Percentiles rank a stretch among this genome's conserved stretches.
Evolutionary conservation across 176 grass and related monocot genomes (phyloP).

Genomic region (Phoenix dactylifera): DNA sequence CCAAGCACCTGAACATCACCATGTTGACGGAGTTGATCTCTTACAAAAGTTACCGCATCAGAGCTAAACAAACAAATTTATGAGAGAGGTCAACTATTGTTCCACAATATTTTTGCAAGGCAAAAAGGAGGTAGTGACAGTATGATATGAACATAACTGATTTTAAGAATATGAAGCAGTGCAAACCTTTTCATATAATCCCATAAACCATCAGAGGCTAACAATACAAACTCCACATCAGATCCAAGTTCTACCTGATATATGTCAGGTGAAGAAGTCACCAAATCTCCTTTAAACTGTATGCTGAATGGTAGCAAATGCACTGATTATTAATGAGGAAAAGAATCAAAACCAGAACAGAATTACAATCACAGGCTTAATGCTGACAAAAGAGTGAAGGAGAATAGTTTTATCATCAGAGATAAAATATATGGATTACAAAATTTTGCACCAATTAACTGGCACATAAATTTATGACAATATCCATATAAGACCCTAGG

Average conservation of each 20-base stretch:
- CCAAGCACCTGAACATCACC: conserved; percentile 80
- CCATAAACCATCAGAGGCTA: conserved; percentile 97
- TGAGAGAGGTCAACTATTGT: conserved; percentile 17
- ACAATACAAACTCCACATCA: conserved; percentile 72
- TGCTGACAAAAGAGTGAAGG: too few species aligned
- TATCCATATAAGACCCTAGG: too few species aligned
- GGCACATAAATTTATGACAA: too few species aligned
- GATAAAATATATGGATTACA: too few species aligned
- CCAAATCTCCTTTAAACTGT: conserved; percentile 71
- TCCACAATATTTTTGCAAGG: too few species aligned
- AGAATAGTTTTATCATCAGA: too few species aligned
- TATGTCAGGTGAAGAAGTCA: conserved; percentile 67
- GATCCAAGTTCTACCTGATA: conserved; percentile 66
- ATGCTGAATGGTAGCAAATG: conserved; percentile 42
- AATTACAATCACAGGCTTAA: too few species aligned
- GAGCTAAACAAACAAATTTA: conserved; percentile 45
- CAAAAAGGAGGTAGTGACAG: too few species aligned
- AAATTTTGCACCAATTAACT: too few species aligned
- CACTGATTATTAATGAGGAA: not conserved
- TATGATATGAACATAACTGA: too few species aligned
- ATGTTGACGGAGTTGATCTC: conserved; percentile 80
- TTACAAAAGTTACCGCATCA: conserved; percentile 70
- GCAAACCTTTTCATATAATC: conserved; percentile 88
- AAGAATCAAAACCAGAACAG: not conserved
- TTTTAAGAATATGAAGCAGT: too few species aligned